These are phyloP conservation scores for Gypsophila paniculata DNA, from an alignment of 179 eudicot species.

Conservation along the genomic window DNA sequence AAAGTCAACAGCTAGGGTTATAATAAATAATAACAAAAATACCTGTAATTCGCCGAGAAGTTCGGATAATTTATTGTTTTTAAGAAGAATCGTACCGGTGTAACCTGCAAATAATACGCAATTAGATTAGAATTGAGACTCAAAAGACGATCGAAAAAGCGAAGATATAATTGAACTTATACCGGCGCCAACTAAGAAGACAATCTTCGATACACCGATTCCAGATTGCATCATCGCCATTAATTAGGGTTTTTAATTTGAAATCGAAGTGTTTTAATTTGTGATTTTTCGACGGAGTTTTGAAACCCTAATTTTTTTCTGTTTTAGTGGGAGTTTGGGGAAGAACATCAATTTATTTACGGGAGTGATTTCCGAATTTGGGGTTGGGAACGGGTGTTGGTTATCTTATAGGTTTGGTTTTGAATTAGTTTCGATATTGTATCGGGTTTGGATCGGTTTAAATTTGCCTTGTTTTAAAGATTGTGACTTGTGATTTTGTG, in stretches of 20 bases:
- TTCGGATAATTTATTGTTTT: slow-evolving; percentile 72
- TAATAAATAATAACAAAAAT: background rate
- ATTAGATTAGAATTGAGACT: background rate
- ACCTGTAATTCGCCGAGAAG: slow-evolving; percentile 82
- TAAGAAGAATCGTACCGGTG: slow-evolving; percentile 63
- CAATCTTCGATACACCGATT: slow-evolving; percentile 59
- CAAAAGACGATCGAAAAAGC: background rate
- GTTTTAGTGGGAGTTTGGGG: too few species aligned
- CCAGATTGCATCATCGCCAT: slow-evolving; percentile 85
- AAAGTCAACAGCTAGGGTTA: background rate
- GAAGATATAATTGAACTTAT: slow-evolving; percentile 7
- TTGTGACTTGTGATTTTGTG: too few species aligned
- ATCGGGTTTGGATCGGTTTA: too few species aligned
- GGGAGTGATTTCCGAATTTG: too few species aligned
- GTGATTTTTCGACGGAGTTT: background rate
- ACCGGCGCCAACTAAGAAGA: slow-evolving; percentile 70
- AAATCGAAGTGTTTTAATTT: background rate
- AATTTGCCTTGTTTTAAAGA: too few species aligned
- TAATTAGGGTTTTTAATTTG: slow-evolving; percentile 3
- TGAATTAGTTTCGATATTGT: too few species aligned
- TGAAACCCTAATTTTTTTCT: slow-evolving; percentile 22
- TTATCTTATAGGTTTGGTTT: too few species aligned
- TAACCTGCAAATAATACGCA: slow-evolving; percentile 40
- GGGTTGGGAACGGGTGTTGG: too few species aligned
- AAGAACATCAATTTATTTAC: too few species aligned